Percentiles rank a stretch among this genome's conserved stretches.
Evolutionary conservation across 2,329 filamentous ascomycete genomes (phyloP).

Genomic region (Xylaria sp.): DNA sequence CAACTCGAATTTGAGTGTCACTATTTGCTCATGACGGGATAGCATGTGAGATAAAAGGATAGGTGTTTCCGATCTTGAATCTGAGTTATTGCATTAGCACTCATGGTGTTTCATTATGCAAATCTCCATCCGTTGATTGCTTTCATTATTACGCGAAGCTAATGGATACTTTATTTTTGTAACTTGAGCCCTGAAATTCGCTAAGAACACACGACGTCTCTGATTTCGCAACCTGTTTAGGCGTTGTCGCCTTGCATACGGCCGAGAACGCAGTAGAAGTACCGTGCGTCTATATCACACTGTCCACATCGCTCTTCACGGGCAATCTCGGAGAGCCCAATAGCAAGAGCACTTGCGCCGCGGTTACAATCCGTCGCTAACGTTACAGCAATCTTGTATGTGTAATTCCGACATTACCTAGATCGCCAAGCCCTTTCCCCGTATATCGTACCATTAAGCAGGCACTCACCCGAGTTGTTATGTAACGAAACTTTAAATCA

Average conservation of each 20-base stretch:
- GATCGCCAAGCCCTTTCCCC: background rate
- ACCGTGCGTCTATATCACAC: constrained; percentile 34
- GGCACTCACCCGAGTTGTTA: background rate
- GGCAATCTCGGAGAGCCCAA: background rate
- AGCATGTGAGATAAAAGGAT: no score
- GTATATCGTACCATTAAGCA: background rate
- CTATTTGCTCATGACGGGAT: no score
- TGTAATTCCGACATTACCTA: background rate
- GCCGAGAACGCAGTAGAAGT: constrained; percentile 36
- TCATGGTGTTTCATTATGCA: constrained; percentile 25
- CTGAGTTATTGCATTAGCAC: constrained; percentile 33
- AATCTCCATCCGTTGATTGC: background rate
- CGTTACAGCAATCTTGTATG: no score
- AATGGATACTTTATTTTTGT: background rate
- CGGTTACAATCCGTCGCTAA: no score
- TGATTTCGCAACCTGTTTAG: constrained; percentile 30
- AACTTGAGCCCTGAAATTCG: constrained; percentile 31
- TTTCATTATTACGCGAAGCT: background rate
- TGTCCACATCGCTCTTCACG: constrained; percentile 30
- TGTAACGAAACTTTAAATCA: background rate
- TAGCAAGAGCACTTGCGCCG: background rate
- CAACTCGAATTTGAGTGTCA: no score
- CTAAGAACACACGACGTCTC: constrained; percentile 4
- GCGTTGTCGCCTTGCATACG: constrained; percentile 38
- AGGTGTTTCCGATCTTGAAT: constrained; percentile 1